Percentiles rank a stretch among this genome's conserved stretches.
Evolutionary conservation across 2,329 filamentous ascomycete species (phyloP).

Genomic region (Fusarium sp.): DNA sequence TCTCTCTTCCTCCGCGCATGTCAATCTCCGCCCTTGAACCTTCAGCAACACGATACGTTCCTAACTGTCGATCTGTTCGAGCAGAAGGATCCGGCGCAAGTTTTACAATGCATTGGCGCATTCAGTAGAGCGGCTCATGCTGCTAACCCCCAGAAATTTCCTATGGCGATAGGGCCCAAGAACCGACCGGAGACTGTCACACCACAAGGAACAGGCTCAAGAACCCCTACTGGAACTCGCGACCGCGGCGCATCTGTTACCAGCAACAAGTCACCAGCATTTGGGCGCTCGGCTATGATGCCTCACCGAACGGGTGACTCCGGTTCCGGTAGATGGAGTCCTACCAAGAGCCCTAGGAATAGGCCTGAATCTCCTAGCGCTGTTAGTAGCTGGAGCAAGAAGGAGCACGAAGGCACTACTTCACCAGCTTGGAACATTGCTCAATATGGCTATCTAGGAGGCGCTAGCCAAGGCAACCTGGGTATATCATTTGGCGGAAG

Average conservation of each 20-base stretch:
- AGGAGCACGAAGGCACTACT: constrained; percentile 81
- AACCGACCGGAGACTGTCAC: constrained; percentile 69
- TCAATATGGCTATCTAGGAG: constrained; percentile 98
- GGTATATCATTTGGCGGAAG: constrained; percentile 92
- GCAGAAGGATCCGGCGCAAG: constrained; percentile 94
- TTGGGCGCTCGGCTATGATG: constrained; percentile 56
- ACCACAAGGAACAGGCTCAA: constrained; percentile 72
- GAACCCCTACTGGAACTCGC: constrained; percentile 61
- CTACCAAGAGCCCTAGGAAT: constrained; percentile 70
- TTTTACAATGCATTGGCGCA: constrained; percentile 89
- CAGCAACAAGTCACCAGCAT: constrained; percentile 69
- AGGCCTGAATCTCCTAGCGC: constrained; percentile 64
- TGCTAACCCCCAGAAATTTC: constrained; percentile 79
- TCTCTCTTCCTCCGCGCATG: constrained; percentile 93
- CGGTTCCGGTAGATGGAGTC: constrained; percentile 69
- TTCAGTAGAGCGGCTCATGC: constrained; percentile 89
- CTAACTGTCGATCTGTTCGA: constrained; percentile 97
- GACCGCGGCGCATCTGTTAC: constrained; percentile 65
- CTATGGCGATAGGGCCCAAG: constrained; percentile 80
- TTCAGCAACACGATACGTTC: constrained; percentile 95
- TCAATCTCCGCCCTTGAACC: constrained; percentile 83
- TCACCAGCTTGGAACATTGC: constrained; percentile 97
- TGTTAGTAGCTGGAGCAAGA: constrained; percentile 92
- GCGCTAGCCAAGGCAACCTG: constrained; percentile 94
- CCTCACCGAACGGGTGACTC: constrained; percentile 67